Conservation (phyloP, 2,329 filamentous ascomycete genomes). For the Blastomyces parvus region DNA sequence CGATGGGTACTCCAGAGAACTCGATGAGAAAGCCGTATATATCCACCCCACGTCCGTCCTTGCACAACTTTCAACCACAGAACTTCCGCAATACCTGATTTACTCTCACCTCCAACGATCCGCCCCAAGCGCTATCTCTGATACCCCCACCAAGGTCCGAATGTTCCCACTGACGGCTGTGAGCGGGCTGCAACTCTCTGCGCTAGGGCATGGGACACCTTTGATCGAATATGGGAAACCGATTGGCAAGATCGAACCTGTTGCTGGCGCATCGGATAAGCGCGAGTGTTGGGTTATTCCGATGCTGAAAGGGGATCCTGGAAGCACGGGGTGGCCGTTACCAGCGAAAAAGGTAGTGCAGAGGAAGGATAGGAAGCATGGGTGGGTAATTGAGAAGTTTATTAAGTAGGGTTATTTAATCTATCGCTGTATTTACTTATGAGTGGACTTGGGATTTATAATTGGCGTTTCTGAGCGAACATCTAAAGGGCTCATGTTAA, state of each 20-base stretch:
- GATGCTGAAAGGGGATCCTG: slow-evolving; percentile 59
- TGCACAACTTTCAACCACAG: slow-evolving; percentile 55
- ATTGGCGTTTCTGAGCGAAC: not conserved
- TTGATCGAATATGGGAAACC: slow-evolving; percentile 81
- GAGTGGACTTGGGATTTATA: not conserved
- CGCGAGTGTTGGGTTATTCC: slow-evolving; percentile 80
- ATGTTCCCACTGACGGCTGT: slow-evolving; percentile 83
- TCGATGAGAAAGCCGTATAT: slow-evolving; percentile 61
- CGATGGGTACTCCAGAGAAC: slow-evolving; percentile 33
- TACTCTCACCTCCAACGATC: slow-evolving; percentile 76
- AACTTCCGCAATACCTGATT: slow-evolving; percentile 78
- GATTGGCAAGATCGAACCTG: slow-evolving; percentile 63
- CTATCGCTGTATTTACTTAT: slow-evolving; percentile 15
- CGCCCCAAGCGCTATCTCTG: slow-evolving; percentile 44
- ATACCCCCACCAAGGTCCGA: slow-evolving; percentile 62
- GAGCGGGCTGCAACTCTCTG: slow-evolving; percentile 63
- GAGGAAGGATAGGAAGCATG: slow-evolving; percentile 59
- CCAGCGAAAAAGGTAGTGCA: slow-evolving; percentile 78
- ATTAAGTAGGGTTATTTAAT: slow-evolving; percentile 17
- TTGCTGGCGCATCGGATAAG: slow-evolving; percentile 39
- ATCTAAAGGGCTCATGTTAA: not conserved
- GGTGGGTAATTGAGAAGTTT: slow-evolving; percentile 62
- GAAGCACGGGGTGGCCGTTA: slow-evolving; percentile 70
- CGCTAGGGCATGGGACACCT: slow-evolving; percentile 74
- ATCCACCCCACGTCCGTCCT: slow-evolving; percentile 80